These are phyloP conservation scores for Penicillium parvum DNA, from an alignment of 495 filamentous ascomycete genomes.

Conservation along the genomic window DNA sequence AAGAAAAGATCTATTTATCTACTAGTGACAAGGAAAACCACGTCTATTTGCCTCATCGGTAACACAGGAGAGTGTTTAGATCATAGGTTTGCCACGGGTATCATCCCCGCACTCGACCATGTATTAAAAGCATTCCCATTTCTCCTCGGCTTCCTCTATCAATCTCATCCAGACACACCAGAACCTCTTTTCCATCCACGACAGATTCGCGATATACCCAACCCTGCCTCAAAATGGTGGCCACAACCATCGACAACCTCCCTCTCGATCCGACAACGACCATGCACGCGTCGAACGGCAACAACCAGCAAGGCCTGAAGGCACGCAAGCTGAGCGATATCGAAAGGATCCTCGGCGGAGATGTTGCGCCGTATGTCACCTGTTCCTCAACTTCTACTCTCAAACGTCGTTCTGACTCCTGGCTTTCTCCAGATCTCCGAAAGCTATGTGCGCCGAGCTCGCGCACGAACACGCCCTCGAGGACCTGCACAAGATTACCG, in stretches of 20 bases:
- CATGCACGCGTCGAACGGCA: constrained; percentile 7
- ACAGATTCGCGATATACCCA: too few relatives aligned
- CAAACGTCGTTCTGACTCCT: neutral
- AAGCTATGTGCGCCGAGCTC: constrained; percentile 20
- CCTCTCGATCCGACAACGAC: constrained; percentile 19
- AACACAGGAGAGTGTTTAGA: constrained; percentile 16
- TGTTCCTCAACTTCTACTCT: neutral
- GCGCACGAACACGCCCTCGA: constrained; percentile 27
- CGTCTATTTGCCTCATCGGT: neutral
- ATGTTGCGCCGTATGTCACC: constrained; percentile 26
- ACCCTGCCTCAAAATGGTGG: constrained; percentile 22
- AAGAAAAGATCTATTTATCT: too few relatives aligned
- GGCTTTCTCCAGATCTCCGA: constrained; percentile 12
- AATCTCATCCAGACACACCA: neutral
- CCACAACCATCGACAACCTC: constrained; percentile 12
- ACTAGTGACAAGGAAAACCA: neutral
- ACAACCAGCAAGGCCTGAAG: neutral
- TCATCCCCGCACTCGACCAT: constrained; percentile 17
- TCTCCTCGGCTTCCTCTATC: neutral
- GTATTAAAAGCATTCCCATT: neutral
- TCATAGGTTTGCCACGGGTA: constrained; percentile 28
- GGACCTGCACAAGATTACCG: constrained; percentile 19
- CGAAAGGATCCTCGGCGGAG: constrained; percentile 12
- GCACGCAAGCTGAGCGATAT: constrained; percentile 8
- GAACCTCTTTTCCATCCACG: too few relatives aligned